Base-by-base conservation (phyloP, 192 early-diverging fungal species). In the Backusella circina region DNA sequence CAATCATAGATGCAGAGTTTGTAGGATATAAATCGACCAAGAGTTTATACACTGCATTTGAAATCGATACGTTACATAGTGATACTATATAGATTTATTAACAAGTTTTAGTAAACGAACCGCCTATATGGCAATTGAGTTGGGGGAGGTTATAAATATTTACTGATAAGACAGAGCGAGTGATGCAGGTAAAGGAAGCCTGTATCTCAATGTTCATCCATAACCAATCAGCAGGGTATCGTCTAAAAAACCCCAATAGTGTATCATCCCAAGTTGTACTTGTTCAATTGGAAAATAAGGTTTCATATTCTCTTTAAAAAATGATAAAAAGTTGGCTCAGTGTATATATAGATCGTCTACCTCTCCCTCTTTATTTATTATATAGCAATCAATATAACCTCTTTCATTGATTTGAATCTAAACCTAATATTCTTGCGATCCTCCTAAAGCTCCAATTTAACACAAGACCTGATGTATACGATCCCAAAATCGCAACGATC, bases 81-180 rank as follows among this genome's bases (percentile, higher is more conserved):
- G 15, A 9, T 18, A 32, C 28, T 31, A 2, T 1, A n/a, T 57
- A 31, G 5, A 66, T 12, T 28, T 28, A 31, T n/a, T n/a, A n/a
- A n/a, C n/a, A n/a, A n/a, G n/a, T n/a, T n/a, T n/a, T n/a, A n/a
- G n/a, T n/a, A n/a, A n/a, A n/a, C n/a, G n/a, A n/a, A n/a, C n/a
- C n/a, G n/a, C n/a, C n/a, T n/a, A n/a, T n/a, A n/a, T 33, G 15
- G 10, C 12, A 13, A 10, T 28, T 65, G 28, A 28, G 23, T 31
- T 65, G 5, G 30, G 15, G 1, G 23, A n/a, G n/a, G n/a, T n/a
- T n/a, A n/a, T n/a, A n/a, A n/a, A n/a, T 28, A 65, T 37, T 74
- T 75, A 70, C 78, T 39, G n/a, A 75, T 66, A 32, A 79, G 68
- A 54, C n/a, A 74, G 12, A 5, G 75, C 16, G 8, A 79, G 31